These are phyloP conservation scores for Chlorella variabilis DNA, from an alignment of 163 green algal genomes.

Conservation along the genomic window DNA sequence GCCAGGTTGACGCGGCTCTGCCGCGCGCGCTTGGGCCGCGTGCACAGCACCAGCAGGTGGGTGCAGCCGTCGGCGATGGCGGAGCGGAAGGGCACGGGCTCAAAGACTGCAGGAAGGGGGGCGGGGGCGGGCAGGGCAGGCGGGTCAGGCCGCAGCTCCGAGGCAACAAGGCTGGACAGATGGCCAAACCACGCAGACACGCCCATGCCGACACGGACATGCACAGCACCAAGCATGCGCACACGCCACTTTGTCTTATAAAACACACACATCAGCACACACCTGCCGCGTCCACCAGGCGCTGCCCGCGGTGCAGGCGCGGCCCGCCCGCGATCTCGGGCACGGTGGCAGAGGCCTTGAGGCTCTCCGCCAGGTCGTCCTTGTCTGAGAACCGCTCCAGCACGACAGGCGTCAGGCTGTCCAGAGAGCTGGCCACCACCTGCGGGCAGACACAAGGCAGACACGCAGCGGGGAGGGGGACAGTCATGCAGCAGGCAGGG, in stretches of 20 bases:
- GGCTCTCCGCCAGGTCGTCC: conserved; percentile 71
- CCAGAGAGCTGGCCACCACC: conserved; percentile 82
- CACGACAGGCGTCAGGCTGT: conserved; percentile 70
- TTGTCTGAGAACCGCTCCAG: conserved; percentile 68
- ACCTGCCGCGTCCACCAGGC: conserved; percentile 77
- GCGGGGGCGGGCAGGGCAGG: no score
- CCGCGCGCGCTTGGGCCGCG: conserved; percentile 49
- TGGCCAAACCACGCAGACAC: conserved; percentile 70
- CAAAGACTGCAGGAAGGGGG: conserved; percentile 43
- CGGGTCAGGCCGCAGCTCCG: not conserved
- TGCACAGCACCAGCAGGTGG: conserved; percentile 84
- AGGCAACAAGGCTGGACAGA: not conserved
- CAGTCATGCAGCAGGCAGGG: not conserved
- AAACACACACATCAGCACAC: no score
- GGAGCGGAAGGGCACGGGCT: conserved; percentile 76
- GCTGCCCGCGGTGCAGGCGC: conserved; percentile 52
- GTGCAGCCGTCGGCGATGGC: conserved; percentile 86
- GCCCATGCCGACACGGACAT: no score
- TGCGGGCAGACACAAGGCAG: conserved; percentile 19
- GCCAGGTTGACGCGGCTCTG: conserved; percentile 3
- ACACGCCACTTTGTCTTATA: no score
- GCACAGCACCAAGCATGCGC: no score
- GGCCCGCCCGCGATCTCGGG: conserved; percentile 74
- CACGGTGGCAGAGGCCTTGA: conserved; percentile 83
- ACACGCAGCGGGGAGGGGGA: not conserved